These are phyloP conservation scores for Penicillium sclerotigenum DNA, from an alignment of 2,329 filamentous ascomycete genomes.

Conservation along the genomic window DNA sequence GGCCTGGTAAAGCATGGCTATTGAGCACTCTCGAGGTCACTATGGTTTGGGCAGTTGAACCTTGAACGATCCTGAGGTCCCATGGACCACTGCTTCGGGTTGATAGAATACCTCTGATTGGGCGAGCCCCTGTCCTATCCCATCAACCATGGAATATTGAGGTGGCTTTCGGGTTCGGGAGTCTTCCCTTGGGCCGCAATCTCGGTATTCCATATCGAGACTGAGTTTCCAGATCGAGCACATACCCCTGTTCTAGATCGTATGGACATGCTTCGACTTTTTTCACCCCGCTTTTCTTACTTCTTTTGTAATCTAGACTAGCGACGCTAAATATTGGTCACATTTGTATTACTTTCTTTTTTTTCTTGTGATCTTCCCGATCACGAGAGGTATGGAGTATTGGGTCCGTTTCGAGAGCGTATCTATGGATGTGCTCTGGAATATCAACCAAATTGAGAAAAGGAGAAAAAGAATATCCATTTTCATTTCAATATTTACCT, in stretches of 20 bases:
- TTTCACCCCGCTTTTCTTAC: not conserved
- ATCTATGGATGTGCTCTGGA: not conserved
- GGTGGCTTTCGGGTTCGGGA: not conserved
- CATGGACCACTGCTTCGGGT: not conserved
- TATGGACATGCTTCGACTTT: not conserved
- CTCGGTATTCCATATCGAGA: not conserved
- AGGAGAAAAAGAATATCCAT: not conserved
- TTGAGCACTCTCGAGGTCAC: not conserved
- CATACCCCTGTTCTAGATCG: not conserved
- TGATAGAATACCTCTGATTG: not conserved
- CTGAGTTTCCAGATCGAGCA: not conserved
- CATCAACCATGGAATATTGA: no score
- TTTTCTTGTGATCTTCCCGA: not conserved
- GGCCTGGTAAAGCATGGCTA: slow-evolving; percentile 17
- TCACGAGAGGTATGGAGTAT: not conserved
- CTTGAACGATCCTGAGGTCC: not conserved
- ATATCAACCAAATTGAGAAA: not conserved
- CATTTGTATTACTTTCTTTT: not conserved
- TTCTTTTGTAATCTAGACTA: not conserved
- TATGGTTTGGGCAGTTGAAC: not conserved
- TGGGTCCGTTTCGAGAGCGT: not conserved
- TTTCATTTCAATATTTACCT: not conserved
- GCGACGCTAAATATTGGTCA: not conserved
- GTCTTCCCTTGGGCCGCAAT: not conserved
- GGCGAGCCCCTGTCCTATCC: no score